These are phyloP conservation scores for Inga oerstediana DNA, from an alignment of 306 rosid genomes.

Conservation along the genomic window DNA sequence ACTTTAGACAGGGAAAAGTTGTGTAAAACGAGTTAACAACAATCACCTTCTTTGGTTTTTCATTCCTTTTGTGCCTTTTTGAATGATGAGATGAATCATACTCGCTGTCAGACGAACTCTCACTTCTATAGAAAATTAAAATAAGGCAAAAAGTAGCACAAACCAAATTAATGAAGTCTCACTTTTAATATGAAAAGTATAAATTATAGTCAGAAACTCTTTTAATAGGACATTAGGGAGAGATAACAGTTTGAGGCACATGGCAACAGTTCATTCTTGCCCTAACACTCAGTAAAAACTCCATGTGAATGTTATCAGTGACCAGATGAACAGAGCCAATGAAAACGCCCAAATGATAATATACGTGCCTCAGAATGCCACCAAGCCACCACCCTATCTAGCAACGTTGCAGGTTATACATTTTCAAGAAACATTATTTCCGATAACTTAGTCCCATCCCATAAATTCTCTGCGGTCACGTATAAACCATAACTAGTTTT, in stretches of 20 bases:
- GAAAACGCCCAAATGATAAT: neutral
- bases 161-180: slow-evolving; percentile 16
- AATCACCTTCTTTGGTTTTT: slow-evolving; percentile 71
- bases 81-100: slow-evolving; percentile 65
- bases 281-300: neutral
- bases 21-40: neutral
- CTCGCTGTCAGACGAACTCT: slow-evolving; percentile 75
- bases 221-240: neutral
- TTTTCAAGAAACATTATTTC: neutral
- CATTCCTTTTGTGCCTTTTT: slow-evolving; percentile 84
- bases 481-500: neutral
- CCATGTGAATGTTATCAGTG: neutral
- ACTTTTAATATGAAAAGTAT: neutral
- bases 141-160: slow-evolving; percentile 9
- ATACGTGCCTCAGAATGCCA: neutral
- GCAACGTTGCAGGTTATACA: neutral
- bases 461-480: neutral
- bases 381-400: neutral
- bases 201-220: neutral
- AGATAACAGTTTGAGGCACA: neutral
- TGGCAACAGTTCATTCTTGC: neutral
- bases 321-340: neutral
- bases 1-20: slow-evolving; percentile 15
- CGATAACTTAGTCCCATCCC: neutral
- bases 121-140: slow-evolving; percentile 47